Evolutionary conservation across 73 alveolate species (phyloP).

Genomic region (Blepharisma japonicum): DNA sequence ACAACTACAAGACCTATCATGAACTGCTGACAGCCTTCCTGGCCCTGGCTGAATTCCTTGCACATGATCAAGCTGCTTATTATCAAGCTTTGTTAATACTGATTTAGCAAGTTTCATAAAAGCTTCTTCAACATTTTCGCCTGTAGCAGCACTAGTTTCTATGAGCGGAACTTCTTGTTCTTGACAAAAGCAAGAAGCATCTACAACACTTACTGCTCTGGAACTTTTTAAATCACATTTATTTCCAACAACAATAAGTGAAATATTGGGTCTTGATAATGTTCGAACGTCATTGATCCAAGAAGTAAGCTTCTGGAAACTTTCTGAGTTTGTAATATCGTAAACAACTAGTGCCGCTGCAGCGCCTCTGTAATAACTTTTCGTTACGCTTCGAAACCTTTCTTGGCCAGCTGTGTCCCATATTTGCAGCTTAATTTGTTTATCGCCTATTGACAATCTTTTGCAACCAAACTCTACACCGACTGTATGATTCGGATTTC

Average conservation of each 20-base stretch:
- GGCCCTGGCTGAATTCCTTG: constrained; percentile 22
- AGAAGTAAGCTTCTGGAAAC: constrained; percentile 52
- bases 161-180: constrained; percentile 31
- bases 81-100: constrained; percentile 45
- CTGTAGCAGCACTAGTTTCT: constrained; percentile 73
- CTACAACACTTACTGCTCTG: constrained; percentile 49
- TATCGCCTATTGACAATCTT: constrained; percentile 59
- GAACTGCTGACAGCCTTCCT: background rate
- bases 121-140: constrained; percentile 62
- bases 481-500: constrained; percentile 63
- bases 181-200: constrained; percentile 33
- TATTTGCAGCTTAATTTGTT: constrained; percentile 72
- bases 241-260: constrained; percentile 73
- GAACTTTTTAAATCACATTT: constrained; percentile 58
- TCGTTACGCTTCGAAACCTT: constrained; percentile 75
- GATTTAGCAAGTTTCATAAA: constrained; percentile 47
- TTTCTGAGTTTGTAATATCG: constrained; percentile 72
- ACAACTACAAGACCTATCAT: background rate
- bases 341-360: constrained; percentile 78
- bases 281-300: constrained; percentile 86
- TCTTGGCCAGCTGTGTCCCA: constrained; percentile 96
- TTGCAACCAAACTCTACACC: constrained; percentile 90
- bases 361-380: constrained; percentile 87
- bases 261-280: constrained; percentile 67
- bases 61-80: constrained; percentile 11